phyloP scores from a whole-genome alignment of 169 alveolate genomes.

The Plasmodium sp. region DNA sequence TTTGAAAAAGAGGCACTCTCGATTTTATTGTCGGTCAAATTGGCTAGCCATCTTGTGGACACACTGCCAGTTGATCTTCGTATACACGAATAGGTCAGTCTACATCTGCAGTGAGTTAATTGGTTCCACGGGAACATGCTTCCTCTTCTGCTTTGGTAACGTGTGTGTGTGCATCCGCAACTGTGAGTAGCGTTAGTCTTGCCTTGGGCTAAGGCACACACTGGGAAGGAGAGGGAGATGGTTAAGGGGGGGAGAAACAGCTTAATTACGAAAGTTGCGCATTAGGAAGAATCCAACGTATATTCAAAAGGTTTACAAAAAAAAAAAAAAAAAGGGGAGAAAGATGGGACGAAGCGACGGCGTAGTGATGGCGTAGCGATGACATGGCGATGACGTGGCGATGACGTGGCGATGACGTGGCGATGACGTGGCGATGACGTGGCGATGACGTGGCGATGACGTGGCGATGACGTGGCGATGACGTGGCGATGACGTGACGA shows the following conservation, averaged over 20 bases:
- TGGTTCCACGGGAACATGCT: constrained; percentile 30
- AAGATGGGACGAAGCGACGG: neutral
- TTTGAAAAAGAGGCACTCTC: constrained; percentile 38
- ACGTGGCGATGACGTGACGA: neutral
- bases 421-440: neutral
- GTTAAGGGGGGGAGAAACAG: neutral
- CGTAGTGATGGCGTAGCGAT: neutral
- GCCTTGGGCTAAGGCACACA: neutral
- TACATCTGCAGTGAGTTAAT: constrained; percentile 8
- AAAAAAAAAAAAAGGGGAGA: neutral
- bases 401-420: neutral
- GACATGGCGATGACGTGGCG: no score
- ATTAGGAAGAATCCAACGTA: neutral
- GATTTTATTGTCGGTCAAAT: constrained; percentile 12
- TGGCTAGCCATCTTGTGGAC: neutral
- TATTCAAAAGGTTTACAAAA: neutral
- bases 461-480: neutral
- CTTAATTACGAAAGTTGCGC: neutral
- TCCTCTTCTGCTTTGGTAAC: neutral
- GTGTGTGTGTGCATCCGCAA: neutral
- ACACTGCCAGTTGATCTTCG: neutral
- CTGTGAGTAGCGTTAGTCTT: neutral
- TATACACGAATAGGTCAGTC: neutral
- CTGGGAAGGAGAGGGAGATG: neutral
- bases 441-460: neutral